A percentile compares a stretch with the other conserved stretches of the same genome.
Conservation (phyloP, 768 basidiomycete genomes). For the Mycena pura region DNA sequence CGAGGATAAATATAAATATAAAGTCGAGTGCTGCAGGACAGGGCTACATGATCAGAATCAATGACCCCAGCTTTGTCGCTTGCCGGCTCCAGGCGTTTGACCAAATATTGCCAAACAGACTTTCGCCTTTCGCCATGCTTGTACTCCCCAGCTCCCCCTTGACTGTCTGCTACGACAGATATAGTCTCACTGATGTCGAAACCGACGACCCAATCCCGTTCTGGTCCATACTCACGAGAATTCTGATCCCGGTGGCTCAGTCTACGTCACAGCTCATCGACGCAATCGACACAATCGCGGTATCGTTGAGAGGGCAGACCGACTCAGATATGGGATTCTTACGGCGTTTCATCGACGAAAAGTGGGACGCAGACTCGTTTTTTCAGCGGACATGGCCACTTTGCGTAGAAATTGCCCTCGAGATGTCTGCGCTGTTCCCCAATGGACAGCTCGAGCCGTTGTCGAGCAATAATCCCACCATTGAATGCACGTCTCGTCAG, state of each 20-base stretch:
- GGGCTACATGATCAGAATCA: too few species aligned
- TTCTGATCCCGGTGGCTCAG: neutral
- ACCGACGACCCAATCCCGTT: slow-evolving; percentile 9
- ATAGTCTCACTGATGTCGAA: slow-evolving; percentile 13
- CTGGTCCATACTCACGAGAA: slow-evolving; percentile 12
- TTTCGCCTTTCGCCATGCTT: too few species aligned
- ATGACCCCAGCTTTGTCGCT: too few species aligned
- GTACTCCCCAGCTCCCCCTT: slow-evolving; percentile 14
- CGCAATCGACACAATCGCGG: slow-evolving; percentile 16
- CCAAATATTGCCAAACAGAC: too few species aligned
- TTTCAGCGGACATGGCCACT: slow-evolving; percentile 12
- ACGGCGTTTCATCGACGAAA: neutral
- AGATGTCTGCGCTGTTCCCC: slow-evolving; percentile 18
- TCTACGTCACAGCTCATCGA: slow-evolving; percentile 15
- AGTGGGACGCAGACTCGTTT: neutral
- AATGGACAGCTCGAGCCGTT: slow-evolving; percentile 2
- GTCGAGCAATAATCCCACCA: neutral
- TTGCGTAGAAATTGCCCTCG: slow-evolving; percentile 14
- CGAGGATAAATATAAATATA: too few species aligned
- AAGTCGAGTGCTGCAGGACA: too few species aligned
- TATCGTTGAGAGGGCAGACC: slow-evolving; percentile 5
- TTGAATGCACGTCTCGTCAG: neutral
- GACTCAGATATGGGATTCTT: slow-evolving; percentile 4
- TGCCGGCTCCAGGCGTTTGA: too few species aligned
- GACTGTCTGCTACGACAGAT: slow-evolving; percentile 5